These are phyloP conservation scores for Triticum turgidum DNA, from an alignment of 176 grass and related monocot species.

Conservation along the genomic window DNA sequence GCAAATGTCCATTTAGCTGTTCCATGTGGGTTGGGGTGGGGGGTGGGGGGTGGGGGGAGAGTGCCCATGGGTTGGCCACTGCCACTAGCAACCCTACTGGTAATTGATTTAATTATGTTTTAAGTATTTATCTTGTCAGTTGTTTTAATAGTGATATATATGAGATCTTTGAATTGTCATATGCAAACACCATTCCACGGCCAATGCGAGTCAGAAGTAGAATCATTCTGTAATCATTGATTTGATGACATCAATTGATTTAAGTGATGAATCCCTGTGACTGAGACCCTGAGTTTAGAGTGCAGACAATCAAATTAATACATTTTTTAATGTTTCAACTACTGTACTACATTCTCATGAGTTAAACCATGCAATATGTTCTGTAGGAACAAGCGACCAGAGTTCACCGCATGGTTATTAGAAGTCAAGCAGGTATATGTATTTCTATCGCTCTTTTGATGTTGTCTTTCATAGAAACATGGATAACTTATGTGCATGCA, in stretches of 20 bases:
- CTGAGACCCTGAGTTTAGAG: not conserved
- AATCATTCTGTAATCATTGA: not conserved
- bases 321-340: not conserved
- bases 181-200: not conserved
- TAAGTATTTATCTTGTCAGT: not conserved
- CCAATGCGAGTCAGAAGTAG: not conserved
- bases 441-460: conserved; percentile 2
- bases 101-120: not conserved
- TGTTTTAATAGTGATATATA: not conserved
- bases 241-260: not conserved
- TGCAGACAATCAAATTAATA: not conserved
- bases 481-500: not conserved
- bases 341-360: conserved; percentile 8
- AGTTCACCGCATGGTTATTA: conserved; percentile 92
- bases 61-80: not conserved
- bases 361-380: not conserved
- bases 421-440: conserved; percentile 88
- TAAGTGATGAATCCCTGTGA: not conserved
- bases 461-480: not conserved
- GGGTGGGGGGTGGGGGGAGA: too few relatives aligned
- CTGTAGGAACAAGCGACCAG: conserved; percentile 91
- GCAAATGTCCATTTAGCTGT: too few relatives aligned
- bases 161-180: not conserved
- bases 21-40: too few relatives aligned
- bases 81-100: not conserved